Evolutionary conservation across 2,329 filamentous ascomycete genomes (phyloP).

Genomic region (Ophiostoma ulmi): DNA sequence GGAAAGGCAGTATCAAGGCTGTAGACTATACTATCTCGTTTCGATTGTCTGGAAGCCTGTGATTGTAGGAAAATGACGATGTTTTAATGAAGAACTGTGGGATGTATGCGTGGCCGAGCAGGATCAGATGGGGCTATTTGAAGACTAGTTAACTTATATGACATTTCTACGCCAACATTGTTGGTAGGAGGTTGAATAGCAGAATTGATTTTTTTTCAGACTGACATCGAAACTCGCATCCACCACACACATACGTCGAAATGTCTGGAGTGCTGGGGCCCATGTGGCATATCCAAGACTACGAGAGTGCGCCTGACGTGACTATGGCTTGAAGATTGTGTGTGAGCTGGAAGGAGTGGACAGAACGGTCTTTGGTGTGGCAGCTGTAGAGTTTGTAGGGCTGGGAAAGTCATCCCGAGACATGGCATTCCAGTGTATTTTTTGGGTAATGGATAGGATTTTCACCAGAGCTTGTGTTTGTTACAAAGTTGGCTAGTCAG

Average conservation of each 20-base stretch:
- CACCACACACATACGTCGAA: conserved; percentile 5
- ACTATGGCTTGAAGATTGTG: not conserved
- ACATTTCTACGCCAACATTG: not conserved
- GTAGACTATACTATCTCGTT: not conserved
- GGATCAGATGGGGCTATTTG: not conserved
- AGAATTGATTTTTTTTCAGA: not conserved
- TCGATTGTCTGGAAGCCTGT: not conserved
- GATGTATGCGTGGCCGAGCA: not conserved
- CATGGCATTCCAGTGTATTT: not conserved
- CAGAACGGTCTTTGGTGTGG: not conserved
- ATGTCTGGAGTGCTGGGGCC: conserved; percentile 16
- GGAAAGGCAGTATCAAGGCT: not conserved
- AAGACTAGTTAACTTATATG: not conserved
- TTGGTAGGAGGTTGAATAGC: not conserved
- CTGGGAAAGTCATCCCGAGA: not conserved
- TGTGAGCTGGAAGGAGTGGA: not conserved
- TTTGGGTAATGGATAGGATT: not conserved
- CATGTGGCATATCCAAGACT: conserved; percentile 9
- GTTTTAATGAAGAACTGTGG: not conserved
- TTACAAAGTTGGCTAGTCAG: not conserved
- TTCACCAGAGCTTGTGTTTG: not conserved
- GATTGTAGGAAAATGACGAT: not conserved
- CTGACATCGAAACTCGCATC: not conserved
- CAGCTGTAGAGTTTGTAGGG: not conserved
- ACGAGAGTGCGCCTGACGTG: conserved; percentile 2